Evolutionary conservation across 305 asterid genomes (phyloP).

Genomic region (Solanum chacoense): DNA sequence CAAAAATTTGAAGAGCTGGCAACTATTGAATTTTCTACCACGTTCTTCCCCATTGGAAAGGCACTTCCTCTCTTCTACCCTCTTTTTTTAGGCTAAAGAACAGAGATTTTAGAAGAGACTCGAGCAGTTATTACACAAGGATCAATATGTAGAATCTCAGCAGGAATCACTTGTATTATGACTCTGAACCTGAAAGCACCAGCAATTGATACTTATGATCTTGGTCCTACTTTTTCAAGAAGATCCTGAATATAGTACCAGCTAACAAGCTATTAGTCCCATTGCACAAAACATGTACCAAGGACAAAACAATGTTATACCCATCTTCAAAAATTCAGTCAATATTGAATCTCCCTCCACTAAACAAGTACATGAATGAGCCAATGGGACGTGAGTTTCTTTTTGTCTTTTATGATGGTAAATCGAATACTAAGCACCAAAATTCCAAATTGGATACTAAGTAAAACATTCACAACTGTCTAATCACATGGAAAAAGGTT

Average conservation of each 20-base stretch:
- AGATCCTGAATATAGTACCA: not conserved
- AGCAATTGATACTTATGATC: not conserved
- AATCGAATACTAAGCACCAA: not conserved
- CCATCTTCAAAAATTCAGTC: not conserved
- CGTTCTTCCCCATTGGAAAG: not conserved
- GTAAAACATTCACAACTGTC: not conserved
- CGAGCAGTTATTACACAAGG: not conserved
- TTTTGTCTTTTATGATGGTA: not conserved
- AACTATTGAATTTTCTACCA: not conserved
- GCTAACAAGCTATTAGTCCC: not conserved
- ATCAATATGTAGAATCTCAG: not conserved
- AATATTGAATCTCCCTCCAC: not conserved
- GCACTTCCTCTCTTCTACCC: not conserved
- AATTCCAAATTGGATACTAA: not conserved
- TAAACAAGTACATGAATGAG: not conserved
- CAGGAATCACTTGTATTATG: not conserved
- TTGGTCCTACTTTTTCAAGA: not conserved
- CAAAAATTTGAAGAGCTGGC: not conserved
- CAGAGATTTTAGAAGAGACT: not conserved
- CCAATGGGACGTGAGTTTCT: not conserved
- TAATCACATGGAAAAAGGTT: not conserved
- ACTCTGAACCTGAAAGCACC: not conserved
- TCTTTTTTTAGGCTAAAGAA: not conserved
- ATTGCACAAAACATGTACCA: not conserved
- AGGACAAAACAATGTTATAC: not conserved